These are phyloP conservation scores for Trametes cingulata DNA, from an alignment of 768 basidiomycete genomes.

Conservation along the genomic window DNA sequence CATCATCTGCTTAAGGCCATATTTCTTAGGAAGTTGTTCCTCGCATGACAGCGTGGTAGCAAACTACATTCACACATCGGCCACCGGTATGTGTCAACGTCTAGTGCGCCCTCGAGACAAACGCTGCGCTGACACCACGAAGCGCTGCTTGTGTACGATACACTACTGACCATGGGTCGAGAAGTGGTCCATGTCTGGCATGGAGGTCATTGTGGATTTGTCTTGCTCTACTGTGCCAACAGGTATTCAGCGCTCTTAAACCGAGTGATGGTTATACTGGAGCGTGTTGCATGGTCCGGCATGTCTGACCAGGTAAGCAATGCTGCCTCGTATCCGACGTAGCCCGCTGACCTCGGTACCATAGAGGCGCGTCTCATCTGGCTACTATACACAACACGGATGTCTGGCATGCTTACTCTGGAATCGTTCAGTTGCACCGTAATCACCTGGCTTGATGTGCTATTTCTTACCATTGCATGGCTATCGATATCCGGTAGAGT, in stretches of 20 bases:
- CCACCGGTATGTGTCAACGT: background rate
- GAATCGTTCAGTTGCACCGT: background rate
- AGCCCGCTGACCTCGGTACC: background rate
- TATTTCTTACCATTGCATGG: background rate
- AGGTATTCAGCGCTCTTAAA: background rate
- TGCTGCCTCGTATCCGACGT: background rate
- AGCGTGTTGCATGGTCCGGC: background rate
- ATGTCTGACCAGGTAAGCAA: background rate
- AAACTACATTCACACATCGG: constrained; percentile 6
- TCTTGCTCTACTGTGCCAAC: background rate
- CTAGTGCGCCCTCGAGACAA: background rate
- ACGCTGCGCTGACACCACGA: background rate
- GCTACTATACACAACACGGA: background rate
- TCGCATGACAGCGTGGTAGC: background rate
- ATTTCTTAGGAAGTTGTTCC: no score
- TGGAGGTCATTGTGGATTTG: background rate
- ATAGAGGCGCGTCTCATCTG: background rate
- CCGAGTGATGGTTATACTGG: background rate
- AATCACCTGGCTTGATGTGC: background rate
- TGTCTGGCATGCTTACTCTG: background rate
- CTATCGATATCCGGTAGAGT: background rate
- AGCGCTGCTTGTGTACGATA: constrained; percentile 6
- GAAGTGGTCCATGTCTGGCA: background rate
- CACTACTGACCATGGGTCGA: background rate
- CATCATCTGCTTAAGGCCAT: no score